phyloP scores from a whole-genome alignment of 805 yeast genomes.

The Myxozyma melibiosi region DNA sequence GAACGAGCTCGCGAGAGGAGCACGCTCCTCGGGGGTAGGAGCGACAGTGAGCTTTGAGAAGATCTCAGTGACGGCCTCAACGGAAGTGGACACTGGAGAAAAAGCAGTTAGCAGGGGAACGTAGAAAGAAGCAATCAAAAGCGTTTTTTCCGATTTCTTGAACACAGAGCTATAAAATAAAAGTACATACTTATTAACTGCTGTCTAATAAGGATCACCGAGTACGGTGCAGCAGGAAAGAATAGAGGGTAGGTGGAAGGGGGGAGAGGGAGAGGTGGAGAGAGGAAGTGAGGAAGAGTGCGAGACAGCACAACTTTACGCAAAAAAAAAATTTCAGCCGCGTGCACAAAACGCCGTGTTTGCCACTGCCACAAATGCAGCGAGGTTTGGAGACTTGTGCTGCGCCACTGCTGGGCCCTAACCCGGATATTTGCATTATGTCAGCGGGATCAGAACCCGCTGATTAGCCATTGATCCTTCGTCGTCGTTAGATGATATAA shows the following conservation, averaged over 20 bases:
- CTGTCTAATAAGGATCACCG: background rate
- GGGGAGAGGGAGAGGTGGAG: conserved; percentile 4
- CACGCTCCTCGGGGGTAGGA: conserved; percentile 70
- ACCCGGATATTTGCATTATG: background rate
- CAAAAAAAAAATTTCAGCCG: conserved; percentile 16
- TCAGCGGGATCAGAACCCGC: background rate
- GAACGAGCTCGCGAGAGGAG: conserved; percentile 83
- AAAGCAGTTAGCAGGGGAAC: background rate
- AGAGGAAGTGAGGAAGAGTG: conserved; percentile 1
- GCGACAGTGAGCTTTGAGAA: conserved; percentile 92
- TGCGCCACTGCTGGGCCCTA: conserved; percentile 1
- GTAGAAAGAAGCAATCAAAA: background rate
- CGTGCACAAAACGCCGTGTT: conserved; percentile 9
- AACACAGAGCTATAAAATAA: background rate
- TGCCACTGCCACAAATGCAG: conserved; percentile 10
- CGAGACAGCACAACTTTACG: conserved; percentile 11
- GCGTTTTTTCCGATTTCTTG: background rate
- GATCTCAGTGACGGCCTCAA: conserved; percentile 85
- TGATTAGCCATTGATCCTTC: too few relatives aligned
- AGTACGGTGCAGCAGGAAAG: conserved; percentile 3
- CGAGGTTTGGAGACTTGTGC: background rate
- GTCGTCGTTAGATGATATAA: too few relatives aligned
- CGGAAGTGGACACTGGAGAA: conserved; percentile 17
- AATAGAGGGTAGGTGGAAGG: conserved; percentile 8
- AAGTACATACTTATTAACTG: background rate